Evolutionary conservation across 306 rosid species (phyloP).

Genomic region (Oxytropis ochrocephala): DNA sequence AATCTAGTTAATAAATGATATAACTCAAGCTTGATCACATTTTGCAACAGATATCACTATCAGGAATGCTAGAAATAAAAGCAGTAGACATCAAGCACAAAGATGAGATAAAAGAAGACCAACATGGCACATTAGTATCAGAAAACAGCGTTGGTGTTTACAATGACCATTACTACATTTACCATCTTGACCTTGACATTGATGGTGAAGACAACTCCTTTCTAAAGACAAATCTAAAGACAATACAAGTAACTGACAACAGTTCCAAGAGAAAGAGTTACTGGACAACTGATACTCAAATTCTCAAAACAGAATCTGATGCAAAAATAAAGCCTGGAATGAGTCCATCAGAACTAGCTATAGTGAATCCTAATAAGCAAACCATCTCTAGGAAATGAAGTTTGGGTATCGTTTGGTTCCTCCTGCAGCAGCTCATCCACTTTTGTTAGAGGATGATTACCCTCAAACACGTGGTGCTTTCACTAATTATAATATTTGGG

Average conservation of each 20-base stretch:
- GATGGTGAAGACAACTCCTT: conserved; percentile 50
- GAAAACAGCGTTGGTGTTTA: conserved; percentile 40
- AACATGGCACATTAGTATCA: conserved; percentile 42
- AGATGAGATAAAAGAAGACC: conserved; percentile 34
- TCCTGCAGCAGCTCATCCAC: conserved; percentile 14
- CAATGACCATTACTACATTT: conserved; percentile 59
- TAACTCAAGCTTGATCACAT: neutral
- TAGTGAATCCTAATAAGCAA: conserved; percentile 44
- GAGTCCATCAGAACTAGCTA: conserved; percentile 28
- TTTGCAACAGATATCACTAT: conserved; percentile 23
- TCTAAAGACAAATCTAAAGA: conserved; percentile 31
- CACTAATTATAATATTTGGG: conserved; percentile 46
- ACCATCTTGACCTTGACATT: conserved; percentile 52
- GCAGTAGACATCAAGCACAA: conserved; percentile 26
- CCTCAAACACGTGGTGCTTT: conserved; percentile 60
- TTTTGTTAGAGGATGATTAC: conserved; percentile 39
- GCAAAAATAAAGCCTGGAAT: conserved; percentile 33
- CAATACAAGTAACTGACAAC: neutral
- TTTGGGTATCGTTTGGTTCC: conserved; percentile 51
- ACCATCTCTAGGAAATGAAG: conserved; percentile 32
- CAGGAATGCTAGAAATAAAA: conserved; percentile 41
- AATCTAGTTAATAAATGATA: neutral
- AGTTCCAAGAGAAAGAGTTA: conserved; percentile 47
- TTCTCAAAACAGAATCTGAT: conserved; percentile 31
- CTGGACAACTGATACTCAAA: conserved; percentile 28